These are phyloP conservation scores for Lophiotrema nucula DNA, from an alignment of 495 filamentous ascomycete species.

Conservation along the genomic window DNA sequence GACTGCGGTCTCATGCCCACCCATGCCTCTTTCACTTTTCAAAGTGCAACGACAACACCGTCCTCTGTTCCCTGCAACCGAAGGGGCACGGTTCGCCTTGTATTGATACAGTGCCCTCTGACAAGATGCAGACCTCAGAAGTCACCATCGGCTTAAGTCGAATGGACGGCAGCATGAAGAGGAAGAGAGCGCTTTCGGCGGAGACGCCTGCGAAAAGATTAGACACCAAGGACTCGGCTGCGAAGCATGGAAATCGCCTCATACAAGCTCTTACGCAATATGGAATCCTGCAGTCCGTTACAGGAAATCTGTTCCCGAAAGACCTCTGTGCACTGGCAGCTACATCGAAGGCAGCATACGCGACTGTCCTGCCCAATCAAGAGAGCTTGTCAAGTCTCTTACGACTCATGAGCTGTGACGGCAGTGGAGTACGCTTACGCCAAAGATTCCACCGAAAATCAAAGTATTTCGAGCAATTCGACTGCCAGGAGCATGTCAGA, in stretches of 20 bases:
- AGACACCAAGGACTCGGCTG: neutral
- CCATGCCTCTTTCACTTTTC: too few relatives aligned
- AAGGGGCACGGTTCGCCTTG: too few relatives aligned
- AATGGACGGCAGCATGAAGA: neutral
- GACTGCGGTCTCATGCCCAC: too few relatives aligned
- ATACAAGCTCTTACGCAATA: constrained; percentile 14
- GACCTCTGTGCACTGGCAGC: constrained; percentile 15
- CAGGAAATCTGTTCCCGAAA: constrained; percentile 10
- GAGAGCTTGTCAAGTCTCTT: constrained; percentile 14
- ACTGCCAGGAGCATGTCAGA: neutral
- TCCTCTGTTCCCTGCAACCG: too few relatives aligned
- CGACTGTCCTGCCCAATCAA: neutral
- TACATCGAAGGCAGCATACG: constrained; percentile 15
- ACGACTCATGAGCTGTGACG: constrained; percentile 14
- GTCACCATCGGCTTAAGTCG: too few relatives aligned
- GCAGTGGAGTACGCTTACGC: constrained; percentile 10
- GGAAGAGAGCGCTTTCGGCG: neutral
- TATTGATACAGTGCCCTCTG: too few relatives aligned
- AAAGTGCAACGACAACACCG: too few relatives aligned
- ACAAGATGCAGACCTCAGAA: too few relatives aligned
- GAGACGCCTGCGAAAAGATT: neutral
- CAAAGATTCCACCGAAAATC: constrained; percentile 3
- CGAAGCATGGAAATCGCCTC: neutral
- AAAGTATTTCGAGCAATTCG: neutral
- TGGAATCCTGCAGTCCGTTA: constrained; percentile 5